Conservation (phyloP, 2,329 filamentous ascomycete species). For the Pseudogymnoascus verrucosus region DNA sequence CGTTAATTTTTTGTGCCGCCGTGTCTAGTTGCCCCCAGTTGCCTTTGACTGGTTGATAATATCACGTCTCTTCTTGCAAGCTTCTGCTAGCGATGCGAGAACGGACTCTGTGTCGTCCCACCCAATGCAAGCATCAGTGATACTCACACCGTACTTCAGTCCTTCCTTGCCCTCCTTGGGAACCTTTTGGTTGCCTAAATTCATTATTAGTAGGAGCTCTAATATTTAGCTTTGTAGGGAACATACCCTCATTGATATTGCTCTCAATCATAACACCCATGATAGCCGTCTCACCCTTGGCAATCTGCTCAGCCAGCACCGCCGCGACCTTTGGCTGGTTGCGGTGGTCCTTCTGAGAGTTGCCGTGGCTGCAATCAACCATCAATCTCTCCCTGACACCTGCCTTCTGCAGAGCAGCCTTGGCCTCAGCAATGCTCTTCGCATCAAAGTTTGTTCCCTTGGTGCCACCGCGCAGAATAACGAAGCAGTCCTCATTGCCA, state of each 20-base stretch:
- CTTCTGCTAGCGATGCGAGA: conserved; percentile 68
- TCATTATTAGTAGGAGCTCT: conserved; percentile 13
- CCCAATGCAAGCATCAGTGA: conserved; percentile 93
- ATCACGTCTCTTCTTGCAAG: conserved; percentile 58
- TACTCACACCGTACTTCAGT: conserved; percentile 88
- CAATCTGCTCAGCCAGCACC: conserved; percentile 74
- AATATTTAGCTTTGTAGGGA: background rate
- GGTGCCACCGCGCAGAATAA: conserved; percentile 86
- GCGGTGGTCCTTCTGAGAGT: conserved; percentile 91
- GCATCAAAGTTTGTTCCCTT: conserved; percentile 92
- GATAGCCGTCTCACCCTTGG: conserved; percentile 73
- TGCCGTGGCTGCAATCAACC: conserved; percentile 97
- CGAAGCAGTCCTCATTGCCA: conserved; percentile 95
- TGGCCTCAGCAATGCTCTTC: conserved; percentile 74
- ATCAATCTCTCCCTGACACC: conserved; percentile 72
- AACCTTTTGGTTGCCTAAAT: conserved; percentile 75
- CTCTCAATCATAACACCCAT: conserved; percentile 99
- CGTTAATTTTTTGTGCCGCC: background rate
- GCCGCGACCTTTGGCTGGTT: conserved; percentile 94
- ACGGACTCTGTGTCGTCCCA: conserved; percentile 85
- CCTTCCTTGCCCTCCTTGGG: conserved; percentile 76
- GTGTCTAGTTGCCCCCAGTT: background rate
- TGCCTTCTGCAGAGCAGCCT: conserved; percentile 67
- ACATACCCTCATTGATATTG: conserved; percentile 82
- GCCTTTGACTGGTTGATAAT: background rate